Base-by-base conservation (phyloP, 768 basidiomycete genomes). In the Dioszegia crocea region DNA sequence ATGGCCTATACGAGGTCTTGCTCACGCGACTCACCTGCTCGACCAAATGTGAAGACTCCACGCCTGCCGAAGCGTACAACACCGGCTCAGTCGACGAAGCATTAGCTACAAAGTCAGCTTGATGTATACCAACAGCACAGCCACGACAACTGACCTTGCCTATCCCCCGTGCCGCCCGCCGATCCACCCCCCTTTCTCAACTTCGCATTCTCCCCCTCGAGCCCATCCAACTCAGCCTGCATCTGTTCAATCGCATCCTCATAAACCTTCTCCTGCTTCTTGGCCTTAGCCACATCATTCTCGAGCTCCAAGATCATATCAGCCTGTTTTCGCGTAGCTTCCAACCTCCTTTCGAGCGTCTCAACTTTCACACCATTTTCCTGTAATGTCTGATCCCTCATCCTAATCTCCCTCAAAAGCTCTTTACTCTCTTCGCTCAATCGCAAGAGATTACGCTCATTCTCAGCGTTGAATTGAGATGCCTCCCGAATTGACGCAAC, bases 161-260 rank as follows among this genome's bases (percentile, higher is more conserved):
- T 24, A 31, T 82, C 75, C 84, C 82, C n/a, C 8, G n/a, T 38
- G 17, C 52, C 26, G 5, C 41, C 41, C 12, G 38, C 82, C 63
- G 6, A 3, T 24, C 33, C 81, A 83, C 31, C 83, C n/a, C n/a
- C 82, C 68, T 84, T 75, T 3, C 82, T 79, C 64, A 97, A 79
- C 76, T 87, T 90, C 3, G 80, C 84, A 73, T 91, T 91, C 67
- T 98, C 93, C 74, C 89, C 86, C 76, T 93, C 91, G 51, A 93
- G 79, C 0, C 81, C 74, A 74, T 96, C 92, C 62, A 96, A 78
- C 67, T 99, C 94, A 0, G 85, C 83, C 71, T 94, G 91, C 10
- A 98, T 77, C 68, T 91, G 89, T 64, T 93, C 92, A 81, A 97
- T 88, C 2, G 91, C 90, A 67, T 94, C 91, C 73, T 91, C 88